These are phyloP conservation scores for Pseudovirgaria hyperparasitica DNA, from an alignment of 2,329 filamentous ascomycete species.

Conservation along the genomic window DNA sequence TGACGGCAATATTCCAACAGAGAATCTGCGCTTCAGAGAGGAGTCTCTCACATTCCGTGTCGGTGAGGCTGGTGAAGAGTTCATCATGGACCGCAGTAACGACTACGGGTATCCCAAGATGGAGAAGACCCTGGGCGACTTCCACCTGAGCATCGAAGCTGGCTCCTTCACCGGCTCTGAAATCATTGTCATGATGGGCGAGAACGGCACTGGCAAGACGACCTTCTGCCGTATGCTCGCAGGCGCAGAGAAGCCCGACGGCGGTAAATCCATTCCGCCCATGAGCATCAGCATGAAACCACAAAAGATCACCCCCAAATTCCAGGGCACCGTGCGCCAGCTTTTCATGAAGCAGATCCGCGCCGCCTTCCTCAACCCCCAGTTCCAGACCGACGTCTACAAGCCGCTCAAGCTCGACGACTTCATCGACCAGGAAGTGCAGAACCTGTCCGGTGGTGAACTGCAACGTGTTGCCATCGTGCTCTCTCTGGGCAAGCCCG, in stretches of 20 bases:
- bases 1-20: constrained; percentile 93
- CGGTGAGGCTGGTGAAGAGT: constrained; percentile 79
- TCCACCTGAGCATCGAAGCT: constrained; percentile 68
- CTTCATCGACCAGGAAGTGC: constrained; percentile 98
- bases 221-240: constrained; percentile 96
- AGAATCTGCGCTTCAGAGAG: constrained; percentile 96
- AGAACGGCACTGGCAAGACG: constrained; percentile 98
- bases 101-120: constrained; percentile 81
- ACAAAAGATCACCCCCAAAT: constrained; percentile 98
- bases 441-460: constrained; percentile 98
- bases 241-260: constrained; percentile 84
- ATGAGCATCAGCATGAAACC: constrained; percentile 99
- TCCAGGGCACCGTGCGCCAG: constrained; percentile 89
- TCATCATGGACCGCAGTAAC: constrained; percentile 68
- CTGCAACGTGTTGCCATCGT: constrained; percentile 98
- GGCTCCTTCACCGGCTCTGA: constrained; percentile 95
- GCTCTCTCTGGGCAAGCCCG: constrained; percentile 84
- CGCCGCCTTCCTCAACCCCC: constrained; percentile 85
- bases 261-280: constrained; percentile 61
- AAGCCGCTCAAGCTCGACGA: constrained; percentile 98
- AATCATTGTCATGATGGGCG: constrained; percentile 99
- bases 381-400: constrained; percentile 99
- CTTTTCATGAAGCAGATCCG: constrained; percentile 99
- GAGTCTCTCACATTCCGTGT: constrained; percentile 95
- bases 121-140: constrained; percentile 84